Base-by-base conservation (phyloP, 179 eudicot species). In the Silene noctiflora region DNA sequence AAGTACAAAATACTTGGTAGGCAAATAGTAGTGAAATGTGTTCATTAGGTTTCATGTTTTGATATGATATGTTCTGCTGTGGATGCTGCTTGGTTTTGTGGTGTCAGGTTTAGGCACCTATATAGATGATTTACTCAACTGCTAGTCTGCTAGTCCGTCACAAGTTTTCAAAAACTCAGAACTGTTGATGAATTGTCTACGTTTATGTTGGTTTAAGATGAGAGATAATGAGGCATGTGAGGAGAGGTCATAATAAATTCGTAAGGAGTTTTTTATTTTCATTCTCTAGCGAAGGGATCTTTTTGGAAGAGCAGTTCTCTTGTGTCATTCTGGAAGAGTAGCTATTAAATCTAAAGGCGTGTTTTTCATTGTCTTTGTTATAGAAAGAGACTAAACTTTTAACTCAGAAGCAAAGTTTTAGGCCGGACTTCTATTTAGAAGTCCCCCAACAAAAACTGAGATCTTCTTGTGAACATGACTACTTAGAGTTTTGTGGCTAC, bases 151-250 rank as follows among this genome's bases (percentile, higher is more conserved):
- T 22, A 14, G 35, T 14, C 14, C 4, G 1, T 60, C 14, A 12
- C 27, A 0, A 16, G 3, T 71, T 24, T 48, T 53, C 31, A 61
- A 16, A 71, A 53, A 53, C 73, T 19, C 20, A 7, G 61, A 48
- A 48, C 24, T 21, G 20, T 24, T 46, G 73, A 44, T 69, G 73
- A 67, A 17, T 67, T 27, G 20, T 65, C 12, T 21, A 62, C 66
- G 11, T 35, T 59, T 21, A 19, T 20, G 67, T 22, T 24, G 35
- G 29, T 16, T 9, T 1, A 62, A 25, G 16, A 9, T 16, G 11
- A 46, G 53, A 46, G 16, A 16, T 12, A 46, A 46, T 1, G 16
- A 46, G 53, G 53, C 53, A 46, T 11, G 53, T 46, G 14, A 46
- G 16, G 53, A 42, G 48, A 42, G 48, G 48, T 46, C 53, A 12